A percentile compares a stretch with the other conserved stretches of the same genome.
phyloP scores from a whole-genome alignment of 495 filamentous ascomycete genomes.

The Lasiosphaeria ovina region DNA sequence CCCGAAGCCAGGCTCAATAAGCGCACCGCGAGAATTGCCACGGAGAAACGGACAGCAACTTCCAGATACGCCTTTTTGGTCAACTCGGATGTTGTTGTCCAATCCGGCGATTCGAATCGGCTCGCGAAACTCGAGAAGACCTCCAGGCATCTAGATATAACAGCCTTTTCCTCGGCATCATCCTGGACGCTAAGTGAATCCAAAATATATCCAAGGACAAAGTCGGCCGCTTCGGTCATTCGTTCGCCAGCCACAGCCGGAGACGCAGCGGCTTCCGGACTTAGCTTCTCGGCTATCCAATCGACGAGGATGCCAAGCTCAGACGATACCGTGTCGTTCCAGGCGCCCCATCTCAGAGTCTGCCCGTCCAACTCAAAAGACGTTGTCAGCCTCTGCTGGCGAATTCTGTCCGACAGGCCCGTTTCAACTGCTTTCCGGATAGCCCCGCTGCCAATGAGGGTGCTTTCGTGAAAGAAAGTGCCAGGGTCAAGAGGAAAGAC shows the following conservation, averaged over 20 bases:
- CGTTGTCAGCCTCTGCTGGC: slow-evolving; percentile 23
- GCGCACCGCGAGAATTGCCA: slow-evolving; percentile 23
- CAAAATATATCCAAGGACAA: slow-evolving; percentile 42
- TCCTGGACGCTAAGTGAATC: slow-evolving; percentile 35
- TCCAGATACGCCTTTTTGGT: slow-evolving; percentile 17
- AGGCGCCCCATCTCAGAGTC: slow-evolving; percentile 60
- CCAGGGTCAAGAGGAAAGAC: slow-evolving; percentile 62
- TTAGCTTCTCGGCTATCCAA: slow-evolving; percentile 48
- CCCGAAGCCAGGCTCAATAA: slow-evolving; percentile 33
- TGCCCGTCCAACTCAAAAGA: slow-evolving; percentile 50
- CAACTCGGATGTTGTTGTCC: slow-evolving; percentile 2
- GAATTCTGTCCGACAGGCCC: slow-evolving; percentile 26
- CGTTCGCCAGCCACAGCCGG: slow-evolving; percentile 4
- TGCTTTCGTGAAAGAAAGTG: slow-evolving; percentile 73
- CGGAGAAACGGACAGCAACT: slow-evolving; percentile 16
- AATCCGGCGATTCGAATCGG: slow-evolving; percentile 32
- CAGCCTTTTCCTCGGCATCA: slow-evolving; percentile 32
- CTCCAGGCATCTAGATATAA: slow-evolving; percentile 45
- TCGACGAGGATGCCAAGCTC: slow-evolving; percentile 62
- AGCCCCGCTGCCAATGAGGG: slow-evolving; percentile 72
- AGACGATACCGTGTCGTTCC: slow-evolving; percentile 68
- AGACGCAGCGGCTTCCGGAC: slow-evolving; percentile 1
- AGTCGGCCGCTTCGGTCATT: slow-evolving; percentile 34
- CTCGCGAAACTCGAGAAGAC: slow-evolving; percentile 41
- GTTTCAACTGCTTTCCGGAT: slow-evolving; percentile 53